Evolutionary conservation across 352 stramenopile species (phyloP), one percentile per base, ranked within the genome.

Genomic region (Phytophthora europaea): DNA sequence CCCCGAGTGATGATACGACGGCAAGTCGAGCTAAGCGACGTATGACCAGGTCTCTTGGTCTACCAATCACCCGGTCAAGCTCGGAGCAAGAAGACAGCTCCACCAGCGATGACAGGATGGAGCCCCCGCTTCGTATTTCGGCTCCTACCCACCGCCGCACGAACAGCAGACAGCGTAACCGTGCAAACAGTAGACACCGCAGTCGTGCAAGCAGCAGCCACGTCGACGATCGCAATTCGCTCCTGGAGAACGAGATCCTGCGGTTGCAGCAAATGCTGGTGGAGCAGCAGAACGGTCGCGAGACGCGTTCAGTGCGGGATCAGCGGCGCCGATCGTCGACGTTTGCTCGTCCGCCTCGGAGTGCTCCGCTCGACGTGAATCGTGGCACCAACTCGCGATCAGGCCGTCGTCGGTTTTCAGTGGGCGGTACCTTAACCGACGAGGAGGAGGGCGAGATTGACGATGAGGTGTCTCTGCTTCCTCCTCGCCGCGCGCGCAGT

Each of bases 201-300:
- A 70, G 36, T 10, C 72, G 71, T 52, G 60, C 64, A 48, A 69
- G 56, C 48, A 79, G 76, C 51, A 81, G 58, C 56, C 72, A 67
- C 10, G 58, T 75, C 13, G 73, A 87, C 4, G 70, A 85, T 7
- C 82, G 85, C 16, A 91, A 89, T 59, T 72, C 62, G 6, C 43
- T 84, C 23, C 62, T 93, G 5, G 85, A 92, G 56, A 82, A 82
- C 60, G 88, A 94, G 65, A 93, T 94, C 45, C 60, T 93, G 67
- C 85, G 88, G 10, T 77, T 94, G n/a, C 86, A 93, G 65, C 79
- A 91, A 34, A 82, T 94, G 71, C 83, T 94, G 15, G 61, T 89
- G 10, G 78, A 93, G 47, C 87, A 90, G 50, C 67, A 75, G 52
- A 85, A 76, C 34, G 73, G 52, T 23, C 70, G 26, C 31, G 48